Evolutionary conservation across 2,329 filamentous ascomycete genomes (phyloP).

Genomic region (Venturia carpophila): DNA sequence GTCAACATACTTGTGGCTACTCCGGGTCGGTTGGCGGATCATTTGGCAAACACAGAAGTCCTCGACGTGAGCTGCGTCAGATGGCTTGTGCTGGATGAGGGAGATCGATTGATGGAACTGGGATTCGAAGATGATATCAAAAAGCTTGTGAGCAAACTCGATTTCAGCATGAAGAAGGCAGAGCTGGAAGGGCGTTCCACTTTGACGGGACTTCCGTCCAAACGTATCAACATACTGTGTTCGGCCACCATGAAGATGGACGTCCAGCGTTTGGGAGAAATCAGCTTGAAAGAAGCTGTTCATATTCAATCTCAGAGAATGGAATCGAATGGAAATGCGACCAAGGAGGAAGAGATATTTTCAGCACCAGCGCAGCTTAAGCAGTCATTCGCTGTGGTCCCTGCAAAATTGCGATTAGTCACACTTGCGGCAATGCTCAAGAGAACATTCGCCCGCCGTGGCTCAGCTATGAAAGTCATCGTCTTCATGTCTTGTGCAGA

Average conservation of each 20-base stretch:
- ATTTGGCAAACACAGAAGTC: slow-evolving; percentile 84
- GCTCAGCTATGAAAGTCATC: slow-evolving; percentile 92
- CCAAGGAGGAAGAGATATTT: slow-evolving; percentile 46
- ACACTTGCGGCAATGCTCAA: slow-evolving; percentile 79
- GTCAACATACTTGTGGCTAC: slow-evolving; percentile 95
- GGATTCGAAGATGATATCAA: slow-evolving; percentile 93
- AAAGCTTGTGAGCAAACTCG: slow-evolving; percentile 73
- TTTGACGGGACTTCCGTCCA: slow-evolving; percentile 59
- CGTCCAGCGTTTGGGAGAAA: slow-evolving; percentile 86
- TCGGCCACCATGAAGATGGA: slow-evolving; percentile 98
- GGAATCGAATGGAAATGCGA: slow-evolving; percentile 44
- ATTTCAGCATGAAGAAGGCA: slow-evolving; percentile 39
- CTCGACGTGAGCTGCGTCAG: slow-evolving; percentile 81
- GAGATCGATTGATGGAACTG: slow-evolving; percentile 95
- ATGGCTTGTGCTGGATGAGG: slow-evolving; percentile 93
- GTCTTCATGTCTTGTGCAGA: slow-evolving; percentile 96
- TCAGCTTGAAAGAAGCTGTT: slow-evolving; percentile 86
- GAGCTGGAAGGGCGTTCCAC: slow-evolving; percentile 26
- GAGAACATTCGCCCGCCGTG: slow-evolving; percentile 77
- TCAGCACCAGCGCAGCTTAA: slow-evolving; percentile 87
- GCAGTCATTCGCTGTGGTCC: slow-evolving; percentile 80
- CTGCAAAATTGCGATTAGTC: slow-evolving; percentile 83
- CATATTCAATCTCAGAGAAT: slow-evolving; percentile 66
- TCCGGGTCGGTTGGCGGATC: slow-evolving; percentile 82
- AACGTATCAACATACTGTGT: slow-evolving; percentile 81